Evolutionary conservation across 805 yeast genomes (phyloP).

Genomic region (Candida broadrunensis): DNA sequence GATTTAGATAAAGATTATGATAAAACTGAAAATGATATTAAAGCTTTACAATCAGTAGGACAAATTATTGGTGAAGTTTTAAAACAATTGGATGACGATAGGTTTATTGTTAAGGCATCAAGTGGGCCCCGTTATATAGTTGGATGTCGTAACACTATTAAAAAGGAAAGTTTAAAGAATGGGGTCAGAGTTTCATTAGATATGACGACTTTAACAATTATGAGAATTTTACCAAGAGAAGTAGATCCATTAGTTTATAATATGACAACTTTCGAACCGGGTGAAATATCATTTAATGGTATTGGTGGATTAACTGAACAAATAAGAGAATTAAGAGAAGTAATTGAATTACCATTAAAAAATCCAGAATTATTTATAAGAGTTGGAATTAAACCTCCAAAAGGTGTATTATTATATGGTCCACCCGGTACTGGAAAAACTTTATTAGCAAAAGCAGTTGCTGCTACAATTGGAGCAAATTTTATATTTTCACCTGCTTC

Average conservation of each 20-base stretch:
- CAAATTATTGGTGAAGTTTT: conserved; percentile 96
- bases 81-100: conserved; percentile 90
- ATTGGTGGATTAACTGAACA: conserved; percentile 97
- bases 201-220: conserved; percentile 95
- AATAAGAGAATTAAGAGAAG: conserved; percentile 94
- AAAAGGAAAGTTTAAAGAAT: conserved; percentile 76
- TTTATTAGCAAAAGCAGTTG: conserved; percentile 92
- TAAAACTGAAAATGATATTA: conserved; percentile 94
- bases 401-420: conserved; percentile 93
- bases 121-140: conserved; percentile 98
- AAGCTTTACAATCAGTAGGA: conserved; percentile 95
- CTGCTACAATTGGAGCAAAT: conserved; percentile 97
- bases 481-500: conserved; percentile 98
- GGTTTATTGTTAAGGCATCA: conserved; percentile 93
- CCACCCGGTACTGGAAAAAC: conserved; percentile 99
- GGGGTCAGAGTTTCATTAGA: conserved; percentile 96
- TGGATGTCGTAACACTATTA: conserved; percentile 92
- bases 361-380: conserved; percentile 94
- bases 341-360: conserved; percentile 92
- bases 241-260: conserved; percentile 97
- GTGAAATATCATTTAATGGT: conserved; percentile 89
- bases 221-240: conserved; percentile 96
- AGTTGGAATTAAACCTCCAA: conserved; percentile 98
- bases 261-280: conserved; percentile 98
- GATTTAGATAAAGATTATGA: conserved; percentile 80